Evolutionary conservation across 345 rosid genomes (phyloP).

Genomic region (Excoecaria agallocha): DNA sequence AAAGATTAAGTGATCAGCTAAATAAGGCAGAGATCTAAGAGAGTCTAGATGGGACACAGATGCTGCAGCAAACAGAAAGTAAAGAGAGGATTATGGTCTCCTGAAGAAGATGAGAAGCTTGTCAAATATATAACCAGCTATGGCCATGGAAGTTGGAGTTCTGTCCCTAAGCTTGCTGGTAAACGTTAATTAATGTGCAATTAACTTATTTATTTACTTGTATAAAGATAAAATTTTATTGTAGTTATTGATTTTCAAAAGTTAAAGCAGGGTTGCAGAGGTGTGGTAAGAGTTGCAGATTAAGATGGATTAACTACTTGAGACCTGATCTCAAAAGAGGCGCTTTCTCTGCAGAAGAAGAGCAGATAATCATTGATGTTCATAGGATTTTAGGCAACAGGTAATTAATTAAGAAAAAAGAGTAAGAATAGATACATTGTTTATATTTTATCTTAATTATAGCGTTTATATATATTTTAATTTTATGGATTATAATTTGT

Average conservation of each 20-base stretch:
- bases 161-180: constrained; percentile 78
- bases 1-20: not conserved
- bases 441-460: no score
- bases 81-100: constrained; percentile 75
- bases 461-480: no score
- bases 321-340: constrained; percentile 30
- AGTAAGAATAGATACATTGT: no score
- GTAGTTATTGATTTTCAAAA: not conserved
- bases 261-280: constrained; percentile 22
- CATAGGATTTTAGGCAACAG: constrained; percentile 32
- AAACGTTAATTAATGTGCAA: not conserved
- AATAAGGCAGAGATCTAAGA: not conserved
- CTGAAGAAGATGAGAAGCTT: constrained; percentile 74
- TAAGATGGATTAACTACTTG: constrained; percentile 29
- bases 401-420: constrained; percentile 7
- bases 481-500: not conserved
- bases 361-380: constrained; percentile 26
- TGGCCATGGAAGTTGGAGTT: constrained; percentile 80
- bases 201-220: not conserved
- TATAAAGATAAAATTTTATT: not conserved
- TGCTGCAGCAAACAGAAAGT: constrained; percentile 76
- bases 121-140: constrained; percentile 50
- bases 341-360: constrained; percentile 21
- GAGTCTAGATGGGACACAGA: constrained; percentile 49
- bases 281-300: constrained; percentile 28